These are phyloP conservation scores for Ascochyta pisi DNA, from an alignment of 2,329 filamentous ascomycete species.

Conservation along the genomic window DNA sequence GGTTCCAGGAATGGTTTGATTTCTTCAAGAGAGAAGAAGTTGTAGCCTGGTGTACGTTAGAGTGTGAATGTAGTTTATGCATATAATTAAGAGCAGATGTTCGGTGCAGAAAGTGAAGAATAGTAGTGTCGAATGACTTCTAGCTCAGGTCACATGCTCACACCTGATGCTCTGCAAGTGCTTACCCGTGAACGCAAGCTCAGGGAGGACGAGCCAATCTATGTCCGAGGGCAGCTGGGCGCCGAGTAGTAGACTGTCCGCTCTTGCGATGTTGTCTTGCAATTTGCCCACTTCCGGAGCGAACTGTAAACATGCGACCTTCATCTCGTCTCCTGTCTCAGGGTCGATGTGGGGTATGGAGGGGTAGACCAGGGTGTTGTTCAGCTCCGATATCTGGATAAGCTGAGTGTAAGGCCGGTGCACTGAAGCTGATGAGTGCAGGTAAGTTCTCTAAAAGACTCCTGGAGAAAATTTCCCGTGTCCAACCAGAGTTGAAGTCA, in stretches of 20 bases:
- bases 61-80: neutral
- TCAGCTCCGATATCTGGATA: neutral
- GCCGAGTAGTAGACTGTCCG: slow-evolving; percentile 67
- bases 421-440: neutral
- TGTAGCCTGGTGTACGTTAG: slow-evolving; percentile 66
- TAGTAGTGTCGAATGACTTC: neutral
- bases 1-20: slow-evolving; percentile 74
- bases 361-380: slow-evolving; percentile 9
- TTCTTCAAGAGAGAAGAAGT: slow-evolving; percentile 72
- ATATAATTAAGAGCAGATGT: neutral
- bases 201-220: slow-evolving; percentile 76
- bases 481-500: slow-evolving; percentile 1
- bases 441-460: neutral
- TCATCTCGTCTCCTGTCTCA: slow-evolving; percentile 57
- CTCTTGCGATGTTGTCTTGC: slow-evolving; percentile 72
- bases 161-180: neutral
- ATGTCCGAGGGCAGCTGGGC: slow-evolving; percentile 56
- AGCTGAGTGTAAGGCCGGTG: neutral
- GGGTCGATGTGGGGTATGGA: slow-evolving; percentile 15
- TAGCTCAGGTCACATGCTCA: slow-evolving; percentile 4
- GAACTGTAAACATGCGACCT: slow-evolving; percentile 75
- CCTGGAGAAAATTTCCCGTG: neutral
- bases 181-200: slow-evolving; percentile 75
- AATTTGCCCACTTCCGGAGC: slow-evolving; percentile 73
- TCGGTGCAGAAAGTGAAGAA: neutral